Base-by-base conservation (phyloP, 495 filamentous ascomycete species). In the Aspergillus avenaceus region DNA sequence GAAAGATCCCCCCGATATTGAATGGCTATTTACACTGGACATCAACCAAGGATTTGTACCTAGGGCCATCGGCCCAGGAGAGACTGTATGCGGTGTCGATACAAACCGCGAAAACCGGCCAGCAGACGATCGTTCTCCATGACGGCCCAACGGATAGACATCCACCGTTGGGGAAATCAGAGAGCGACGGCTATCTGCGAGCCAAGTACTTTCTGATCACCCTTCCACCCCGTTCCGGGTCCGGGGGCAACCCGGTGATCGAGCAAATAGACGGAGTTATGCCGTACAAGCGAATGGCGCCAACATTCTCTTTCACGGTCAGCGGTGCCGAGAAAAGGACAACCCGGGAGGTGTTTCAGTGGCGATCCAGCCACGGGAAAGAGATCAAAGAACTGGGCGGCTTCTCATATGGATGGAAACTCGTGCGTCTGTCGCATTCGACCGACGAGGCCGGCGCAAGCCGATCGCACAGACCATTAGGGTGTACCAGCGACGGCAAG, bases 21-120 rank as follows among this genome's bases (percentile, higher is more conserved):
- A 58, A 58, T 22, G 52, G 55, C 18, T 58, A 61, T 27, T 51
- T 52, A n/a, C 36, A 44, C 19, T 55, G 52, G 45, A 58, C 58
- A 23, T 23, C 50, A 1, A 58, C 55, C 18, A 45, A 16, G 16
- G 54, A 49, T 8, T 53, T 61, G 12, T 49, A 58, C 27, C 29
- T 61, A 24, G 52, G 59, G 8, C 55, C 49, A 23, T 48, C 41
- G 13, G 59, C 49, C 3, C 45, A 53, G 13, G 22, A 61, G 38
- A 58, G 58, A 18, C 38, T 53, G n/a, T 54, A 32, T 26, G 43
- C 50, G 5, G 41, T 51, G 8, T 53, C 47, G 25, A 45, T 47
- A 8, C 42, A 45, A 14, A 26, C 25, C 18, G 12, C 8, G 23
- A 9, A 49, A 8, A 14, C 44, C 14, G 45, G 27, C 22, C 45